phyloP scores from a whole-genome alignment of 148 eudicot species.

The Cornus controversa region DNA sequence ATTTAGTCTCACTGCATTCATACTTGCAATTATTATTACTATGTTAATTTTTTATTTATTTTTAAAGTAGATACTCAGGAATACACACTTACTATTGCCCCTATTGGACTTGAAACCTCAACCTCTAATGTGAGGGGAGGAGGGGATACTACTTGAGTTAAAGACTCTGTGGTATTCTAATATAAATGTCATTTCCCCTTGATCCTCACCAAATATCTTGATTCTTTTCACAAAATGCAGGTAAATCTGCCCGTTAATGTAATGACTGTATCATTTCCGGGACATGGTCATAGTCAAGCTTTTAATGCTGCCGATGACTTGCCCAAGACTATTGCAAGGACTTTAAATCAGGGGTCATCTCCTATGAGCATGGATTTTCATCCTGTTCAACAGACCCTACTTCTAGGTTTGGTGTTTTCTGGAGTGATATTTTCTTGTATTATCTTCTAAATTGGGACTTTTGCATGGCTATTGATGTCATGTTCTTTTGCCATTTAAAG shows the following conservation, averaged over 20 bases:
- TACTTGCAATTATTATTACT: neutral
- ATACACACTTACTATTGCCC: too few species aligned
- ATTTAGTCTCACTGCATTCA: constrained; percentile 9
- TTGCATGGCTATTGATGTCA: constrained; percentile 7
- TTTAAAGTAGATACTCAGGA: too few species aligned
- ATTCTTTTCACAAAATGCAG: constrained; percentile 28
- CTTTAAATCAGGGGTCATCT: constrained; percentile 67
- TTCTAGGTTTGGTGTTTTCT: constrained; percentile 53
- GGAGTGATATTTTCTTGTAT: neutral
- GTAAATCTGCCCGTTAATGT: constrained; percentile 66
- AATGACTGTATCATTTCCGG: constrained; percentile 58
- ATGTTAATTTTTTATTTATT: too few species aligned
- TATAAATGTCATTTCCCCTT: neutral
- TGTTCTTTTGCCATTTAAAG: constrained; percentile 7
- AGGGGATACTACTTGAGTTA: too few species aligned
- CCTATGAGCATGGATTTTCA: constrained; percentile 96
- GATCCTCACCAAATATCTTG: neutral
- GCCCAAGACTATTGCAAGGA: constrained; percentile 73
- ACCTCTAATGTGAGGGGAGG: too few species aligned
- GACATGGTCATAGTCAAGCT: constrained; percentile 53
- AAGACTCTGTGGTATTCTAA: neutral
- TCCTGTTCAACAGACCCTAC: constrained; percentile 71
- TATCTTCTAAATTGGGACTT: neutral
- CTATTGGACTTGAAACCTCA: too few species aligned
- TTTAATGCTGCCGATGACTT: constrained; percentile 63